Evolutionary conservation across 805 yeast genomes (phyloP), one percentile per base, ranked within the genome.

Genomic region (Dipodascus albidus): DNA sequence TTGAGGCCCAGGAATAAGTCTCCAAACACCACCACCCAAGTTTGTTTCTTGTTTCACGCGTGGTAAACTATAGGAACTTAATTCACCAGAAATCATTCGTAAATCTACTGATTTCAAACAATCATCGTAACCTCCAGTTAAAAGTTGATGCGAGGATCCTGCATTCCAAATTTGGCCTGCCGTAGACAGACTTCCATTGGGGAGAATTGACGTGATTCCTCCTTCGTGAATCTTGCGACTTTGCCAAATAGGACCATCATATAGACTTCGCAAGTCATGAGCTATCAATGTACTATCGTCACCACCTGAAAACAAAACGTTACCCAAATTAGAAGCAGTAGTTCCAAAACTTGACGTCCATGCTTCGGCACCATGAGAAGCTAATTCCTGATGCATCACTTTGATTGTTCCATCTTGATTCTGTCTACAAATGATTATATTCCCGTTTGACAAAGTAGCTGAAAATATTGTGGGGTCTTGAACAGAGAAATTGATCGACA

Each of bases 61-160:
- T 0, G 91, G 91, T 1, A 77, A 69, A n/a, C 72, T 61, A 20
- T 56, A 57, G 22, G 0, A 85, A 83, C 22, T 66, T 70, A 65
- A 64, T 60, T 72, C 72, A 58, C 60, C 70, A 59, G 63, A 76
- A 15, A 74, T 60, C 56, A 79, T 74, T 55, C 96, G 68, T 48
- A 87, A 63, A 67, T 90, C 97, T 38, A 87, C 70, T 0, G 78
- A 67, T 52, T 89, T 74, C 50, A 93, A 67, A 53, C 76, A 66
- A 62, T 91, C 98, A 67, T 91, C 99, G 66, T 91, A 91, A 0
- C 96, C 85, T 0, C 99, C 99, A 0, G 97, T 88, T 82, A 87
- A 82, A 20, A 87, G 55, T 2, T 71, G 71, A 59, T 75, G 72
- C 1, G 81, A 78, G 35, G 70, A 69, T 11, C 58, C 56, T 0